A percentile compares a stretch with the other conserved stretches of the same genome.
phyloP scores from a whole-genome alignment of 2,329 filamentous ascomycete genomes.

The Zymoseptoria brevis region DNA sequence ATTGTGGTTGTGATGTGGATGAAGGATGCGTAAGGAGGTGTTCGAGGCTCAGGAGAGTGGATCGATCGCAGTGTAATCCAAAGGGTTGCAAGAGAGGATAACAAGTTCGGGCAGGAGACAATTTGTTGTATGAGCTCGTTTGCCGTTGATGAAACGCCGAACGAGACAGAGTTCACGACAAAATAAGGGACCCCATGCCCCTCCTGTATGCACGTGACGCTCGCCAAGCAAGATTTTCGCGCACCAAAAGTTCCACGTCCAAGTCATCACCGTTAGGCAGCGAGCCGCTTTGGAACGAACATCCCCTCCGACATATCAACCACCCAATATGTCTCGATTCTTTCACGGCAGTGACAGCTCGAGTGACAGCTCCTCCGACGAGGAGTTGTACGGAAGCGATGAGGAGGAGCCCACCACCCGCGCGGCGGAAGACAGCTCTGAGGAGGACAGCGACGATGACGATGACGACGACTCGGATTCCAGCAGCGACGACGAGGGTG shows the following conservation, averaged over 20 bases:
- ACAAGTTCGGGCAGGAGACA: background rate
- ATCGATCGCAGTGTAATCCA: no score
- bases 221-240: background rate
- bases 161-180: background rate
- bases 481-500: constrained; percentile 47
- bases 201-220: no score
- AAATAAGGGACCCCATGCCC: no score
- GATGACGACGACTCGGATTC: constrained; percentile 36
- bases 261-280: background rate
- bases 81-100: background rate
- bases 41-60: background rate
- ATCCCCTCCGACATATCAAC: constrained; percentile 1
- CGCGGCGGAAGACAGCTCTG: constrained; percentile 44
- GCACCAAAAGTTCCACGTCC: background rate
- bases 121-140: background rate
- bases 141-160: background rate
- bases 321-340: constrained; percentile 63
- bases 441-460: constrained; percentile 33
- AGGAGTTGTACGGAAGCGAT: constrained; percentile 86
- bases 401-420: constrained; percentile 55
- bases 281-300: constrained; percentile 6
- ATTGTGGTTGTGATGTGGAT: constrained; percentile 20
- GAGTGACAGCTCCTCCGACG: constrained; percentile 84
- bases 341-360: constrained; percentile 96
- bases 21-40: background rate